These are phyloP conservation scores for Nosema granulosis DNA, from an alignment of 371 early-diverging fungal species.

Conservation along the genomic window DNA sequence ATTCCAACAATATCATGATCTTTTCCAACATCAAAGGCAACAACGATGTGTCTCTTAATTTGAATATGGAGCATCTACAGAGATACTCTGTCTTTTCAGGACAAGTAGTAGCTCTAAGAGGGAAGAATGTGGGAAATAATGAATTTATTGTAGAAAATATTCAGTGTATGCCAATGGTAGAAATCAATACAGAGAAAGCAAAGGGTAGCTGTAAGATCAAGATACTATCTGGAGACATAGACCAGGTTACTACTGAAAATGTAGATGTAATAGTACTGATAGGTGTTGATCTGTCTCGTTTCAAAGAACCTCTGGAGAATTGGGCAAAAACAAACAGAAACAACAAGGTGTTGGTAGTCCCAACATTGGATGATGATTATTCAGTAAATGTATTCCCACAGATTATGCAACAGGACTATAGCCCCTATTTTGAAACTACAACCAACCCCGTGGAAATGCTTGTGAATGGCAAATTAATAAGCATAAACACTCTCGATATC, in stretches of 20 bases:
- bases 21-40: conserved; percentile 38
- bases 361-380: conserved; percentile 35
- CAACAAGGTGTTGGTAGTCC: conserved; percentile 47
- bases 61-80: conserved; percentile 41
- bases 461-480: conserved; percentile 44
- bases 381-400: conserved; percentile 47
- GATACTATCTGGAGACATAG: conserved; percentile 39
- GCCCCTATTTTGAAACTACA: conserved; percentile 10
- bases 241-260: conserved; percentile 12
- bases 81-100: conserved; percentile 55
- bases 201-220: conserved; percentile 5
- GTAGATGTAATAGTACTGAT: conserved; percentile 44
- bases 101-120: conserved; percentile 53
- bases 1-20: conserved; percentile 12
- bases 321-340: conserved; percentile 17
- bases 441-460: conserved; percentile 50
- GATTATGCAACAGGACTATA: neutral
- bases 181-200: neutral
- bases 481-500: conserved; percentile 38
- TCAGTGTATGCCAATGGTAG: conserved; percentile 36
- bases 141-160: conserved; percentile 49
- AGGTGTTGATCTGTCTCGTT: conserved; percentile 43
- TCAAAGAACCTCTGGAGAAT: conserved; percentile 3
- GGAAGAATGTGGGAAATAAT: conserved; percentile 45
- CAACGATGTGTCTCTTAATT: conserved; percentile 35